A percentile compares a stretch with the other conserved stretches of the same genome.
phyloP scores from a whole-genome alignment of 2,329 filamentous ascomycete genomes.

The Trichoderma sp. region DNA sequence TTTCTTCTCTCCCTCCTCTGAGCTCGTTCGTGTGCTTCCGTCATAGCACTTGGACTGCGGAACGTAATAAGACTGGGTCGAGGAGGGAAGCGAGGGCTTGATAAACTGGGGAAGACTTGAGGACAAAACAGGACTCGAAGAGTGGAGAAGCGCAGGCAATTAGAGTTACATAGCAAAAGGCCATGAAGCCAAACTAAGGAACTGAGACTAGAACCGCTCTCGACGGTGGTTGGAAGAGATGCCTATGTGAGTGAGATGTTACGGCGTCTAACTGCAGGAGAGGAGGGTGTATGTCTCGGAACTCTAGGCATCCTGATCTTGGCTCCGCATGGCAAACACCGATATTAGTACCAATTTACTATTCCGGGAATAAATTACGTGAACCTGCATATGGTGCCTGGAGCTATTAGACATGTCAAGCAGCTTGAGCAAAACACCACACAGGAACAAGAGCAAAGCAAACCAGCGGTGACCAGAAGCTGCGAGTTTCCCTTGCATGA shows the following conservation, averaged over 20 bases:
- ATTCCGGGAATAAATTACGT: neutral
- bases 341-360: neutral
- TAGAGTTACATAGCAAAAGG: neutral
- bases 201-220: neutral
- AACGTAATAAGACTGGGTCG: slow-evolving; percentile 1
- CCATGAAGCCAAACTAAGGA: neutral
- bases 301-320: neutral
- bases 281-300: neutral
- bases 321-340: neutral
- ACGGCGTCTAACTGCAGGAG: neutral
- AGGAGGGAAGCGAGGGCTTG: neutral
- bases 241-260: neutral
- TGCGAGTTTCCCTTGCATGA: neutral
- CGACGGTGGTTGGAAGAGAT: neutral
- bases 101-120: neutral
- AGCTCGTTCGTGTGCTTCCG: neutral
- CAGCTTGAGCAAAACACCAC: neutral
- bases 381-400: neutral
- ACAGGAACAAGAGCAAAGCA: neutral
- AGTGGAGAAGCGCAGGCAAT: neutral
- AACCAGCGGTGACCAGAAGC: neutral
- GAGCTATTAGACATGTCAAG: neutral
- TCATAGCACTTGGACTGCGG: neutral
- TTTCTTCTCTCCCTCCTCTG: neutral
- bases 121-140: neutral